phyloP scores from a whole-genome alignment of 306 rosid genomes.

The Vigna mungo region DNA sequence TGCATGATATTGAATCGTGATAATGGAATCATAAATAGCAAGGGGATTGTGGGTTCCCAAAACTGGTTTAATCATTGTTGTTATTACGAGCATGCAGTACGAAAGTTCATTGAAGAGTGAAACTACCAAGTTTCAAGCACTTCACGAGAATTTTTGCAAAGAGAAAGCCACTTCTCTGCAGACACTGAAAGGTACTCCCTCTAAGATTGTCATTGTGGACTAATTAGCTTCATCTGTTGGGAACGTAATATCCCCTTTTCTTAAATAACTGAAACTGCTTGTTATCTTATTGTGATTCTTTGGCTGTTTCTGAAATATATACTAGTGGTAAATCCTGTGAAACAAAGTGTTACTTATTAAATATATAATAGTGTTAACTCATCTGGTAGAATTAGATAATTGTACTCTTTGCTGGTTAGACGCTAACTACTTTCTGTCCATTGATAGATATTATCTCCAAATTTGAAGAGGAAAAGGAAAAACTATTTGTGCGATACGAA shows the following conservation, averaged over 20 bases:
- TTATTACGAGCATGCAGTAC: slow-evolving; percentile 60
- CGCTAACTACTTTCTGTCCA: slow-evolving; percentile 25
- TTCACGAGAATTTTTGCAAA: slow-evolving; percentile 77
- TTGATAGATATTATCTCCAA: slow-evolving; percentile 74
- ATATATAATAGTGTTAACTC: neutral
- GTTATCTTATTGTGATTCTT: slow-evolving; percentile 7
- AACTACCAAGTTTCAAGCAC: slow-evolving; percentile 74
- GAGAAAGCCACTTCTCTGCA: slow-evolving; percentile 78
- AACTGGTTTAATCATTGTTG: slow-evolving; percentile 38
- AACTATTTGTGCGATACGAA: slow-evolving; percentile 76
- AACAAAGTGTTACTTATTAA: slow-evolving; percentile 25
- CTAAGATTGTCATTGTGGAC: neutral
- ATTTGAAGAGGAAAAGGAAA: slow-evolving; percentile 94
- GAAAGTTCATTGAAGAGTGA: slow-evolving; percentile 85
- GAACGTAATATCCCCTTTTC: neutral
- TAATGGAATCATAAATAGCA: neutral
- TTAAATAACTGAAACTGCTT: neutral
- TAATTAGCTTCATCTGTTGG: neutral
- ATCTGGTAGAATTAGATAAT: neutral
- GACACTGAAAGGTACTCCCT: slow-evolving; percentile 70
- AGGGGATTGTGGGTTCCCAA: slow-evolving; percentile 26
- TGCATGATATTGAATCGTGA: slow-evolving; percentile 7
- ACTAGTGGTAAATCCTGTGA: neutral
- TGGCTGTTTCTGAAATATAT: slow-evolving; percentile 22
- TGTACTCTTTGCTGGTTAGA: slow-evolving; percentile 17